Conservation (phyloP, 345 rosid species). For the Barbarea vulgaris region DNA sequence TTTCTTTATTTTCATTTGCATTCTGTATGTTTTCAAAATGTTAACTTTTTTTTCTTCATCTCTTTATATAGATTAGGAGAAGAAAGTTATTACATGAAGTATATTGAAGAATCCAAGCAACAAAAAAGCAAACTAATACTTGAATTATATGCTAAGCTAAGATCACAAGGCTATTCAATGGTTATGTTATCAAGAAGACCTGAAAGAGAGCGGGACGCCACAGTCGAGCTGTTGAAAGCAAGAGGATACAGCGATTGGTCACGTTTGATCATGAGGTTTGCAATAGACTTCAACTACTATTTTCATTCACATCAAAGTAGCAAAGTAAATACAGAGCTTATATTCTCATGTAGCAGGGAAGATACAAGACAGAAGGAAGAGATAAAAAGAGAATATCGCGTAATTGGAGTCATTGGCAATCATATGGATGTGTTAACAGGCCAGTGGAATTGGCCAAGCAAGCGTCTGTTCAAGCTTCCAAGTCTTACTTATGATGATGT, state of each 20-base stretch:
- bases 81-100: conserved; percentile 25
- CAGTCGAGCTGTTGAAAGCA: conserved; percentile 47
- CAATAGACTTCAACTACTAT: neutral
- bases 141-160: conserved; percentile 54
- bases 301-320: neutral
- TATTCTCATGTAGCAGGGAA: conserved; percentile 41
- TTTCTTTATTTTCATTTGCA: neutral
- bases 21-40: neutral
- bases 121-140: conserved; percentile 44
- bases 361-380: conserved; percentile 43
- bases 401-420: conserved; percentile 59
- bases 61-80: conserved; percentile 40
- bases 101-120: conserved; percentile 48
- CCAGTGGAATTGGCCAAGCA: conserved; percentile 40
- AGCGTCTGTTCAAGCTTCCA: conserved; percentile 70
- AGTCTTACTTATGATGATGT: conserved; percentile 46
- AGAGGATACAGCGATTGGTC: conserved; percentile 68
- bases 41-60: neutral
- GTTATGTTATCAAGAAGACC: conserved; percentile 60
- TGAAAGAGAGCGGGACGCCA: conserved; percentile 44
- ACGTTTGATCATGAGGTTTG: conserved; percentile 73
- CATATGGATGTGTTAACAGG: conserved; percentile 71
- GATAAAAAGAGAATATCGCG: conserved; percentile 44
- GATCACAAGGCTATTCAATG: conserved; percentile 63
- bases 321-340: neutral